These are phyloP conservation scores for Clavispora carvajalis DNA, from an alignment of 805 yeast genomes.

Conservation along the genomic window DNA sequence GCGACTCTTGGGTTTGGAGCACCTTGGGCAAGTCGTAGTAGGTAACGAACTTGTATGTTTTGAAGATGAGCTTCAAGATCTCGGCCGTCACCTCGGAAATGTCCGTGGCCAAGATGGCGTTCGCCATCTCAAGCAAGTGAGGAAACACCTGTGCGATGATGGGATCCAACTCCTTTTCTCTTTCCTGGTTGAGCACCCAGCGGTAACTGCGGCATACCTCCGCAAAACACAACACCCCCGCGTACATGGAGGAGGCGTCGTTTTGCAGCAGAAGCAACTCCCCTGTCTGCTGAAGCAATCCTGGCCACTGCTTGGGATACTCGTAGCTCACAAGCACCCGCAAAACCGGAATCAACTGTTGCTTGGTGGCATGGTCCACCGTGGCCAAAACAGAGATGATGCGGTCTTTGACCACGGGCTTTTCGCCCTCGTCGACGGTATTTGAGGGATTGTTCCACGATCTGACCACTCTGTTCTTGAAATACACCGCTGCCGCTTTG, in stretches of 20 bases:
- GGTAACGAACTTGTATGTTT: slow-evolving; percentile 73
- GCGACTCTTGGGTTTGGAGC: slow-evolving; percentile 46
- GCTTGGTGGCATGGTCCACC: slow-evolving; percentile 29
- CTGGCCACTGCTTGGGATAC: slow-evolving; percentile 33
- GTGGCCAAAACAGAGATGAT: slow-evolving; percentile 56
- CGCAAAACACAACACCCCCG: slow-evolving; percentile 66
- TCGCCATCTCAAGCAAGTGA: slow-evolving; percentile 59
- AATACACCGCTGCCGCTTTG: slow-evolving; percentile 73
- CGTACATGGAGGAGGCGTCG: slow-evolving; percentile 36
- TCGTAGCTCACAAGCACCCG: slow-evolving; percentile 36
- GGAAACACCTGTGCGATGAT: slow-evolving; percentile 61
- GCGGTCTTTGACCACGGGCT: slow-evolving; percentile 65
- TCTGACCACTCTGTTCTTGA: slow-evolving; percentile 67
- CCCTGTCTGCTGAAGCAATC: slow-evolving; percentile 28
- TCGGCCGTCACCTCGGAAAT: slow-evolving; percentile 49
- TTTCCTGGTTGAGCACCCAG: slow-evolving; percentile 54
- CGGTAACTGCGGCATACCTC: slow-evolving; percentile 69
- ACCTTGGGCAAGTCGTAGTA: slow-evolving; percentile 66
- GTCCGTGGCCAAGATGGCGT: slow-evolving; percentile 29
- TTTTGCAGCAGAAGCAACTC: slow-evolving; percentile 24
- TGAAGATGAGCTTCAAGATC: slow-evolving; percentile 67
- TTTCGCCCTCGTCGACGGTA: slow-evolving; percentile 63
- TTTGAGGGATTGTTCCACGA: slow-evolving; percentile 45
- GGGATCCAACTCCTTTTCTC: slow-evolving; percentile 28
- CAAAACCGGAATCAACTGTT: slow-evolving; percentile 34